Conservation (phyloP, 352 stramenopile genomes). For the Saprolegnia parasitica region DNA sequence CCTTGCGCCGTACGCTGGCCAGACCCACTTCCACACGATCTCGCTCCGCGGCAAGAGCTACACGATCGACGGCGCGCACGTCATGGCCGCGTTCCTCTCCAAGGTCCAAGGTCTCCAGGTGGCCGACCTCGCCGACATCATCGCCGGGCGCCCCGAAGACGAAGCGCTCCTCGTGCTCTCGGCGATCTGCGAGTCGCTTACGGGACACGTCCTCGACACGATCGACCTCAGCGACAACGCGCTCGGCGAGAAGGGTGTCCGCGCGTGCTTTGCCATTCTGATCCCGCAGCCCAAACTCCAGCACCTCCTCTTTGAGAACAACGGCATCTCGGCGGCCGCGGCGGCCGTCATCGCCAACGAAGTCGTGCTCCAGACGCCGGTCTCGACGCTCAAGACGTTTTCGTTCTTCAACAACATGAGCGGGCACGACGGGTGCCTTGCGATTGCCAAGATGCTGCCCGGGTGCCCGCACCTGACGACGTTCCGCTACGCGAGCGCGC, state of each 20-base stretch:
- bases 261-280: conserved; percentile 66
- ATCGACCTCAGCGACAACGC: conserved; percentile 86
- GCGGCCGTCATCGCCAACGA: conserved; percentile 57
- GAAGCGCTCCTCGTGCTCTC: conserved; percentile 85
- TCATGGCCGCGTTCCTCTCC: conserved; percentile 54
- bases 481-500: conserved; percentile 66
- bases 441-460: conserved; percentile 50
- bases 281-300: conserved; percentile 59
- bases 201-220: conserved; percentile 63
- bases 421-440: conserved; percentile 57
- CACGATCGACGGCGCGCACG: conserved; percentile 55
- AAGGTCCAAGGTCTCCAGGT: conserved; percentile 48
- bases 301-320: conserved; percentile 69
- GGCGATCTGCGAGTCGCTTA: conserved; percentile 72
- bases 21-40: conserved; percentile 39
- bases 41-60: conserved; percentile 76
- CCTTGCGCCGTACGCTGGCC: conserved; percentile 41
- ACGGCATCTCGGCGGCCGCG: conserved; percentile 67
- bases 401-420: conserved; percentile 88
- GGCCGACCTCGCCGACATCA: conserved; percentile 89
- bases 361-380: conserved; percentile 57
- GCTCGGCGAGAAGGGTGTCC: conserved; percentile 68
- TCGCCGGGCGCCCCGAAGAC: conserved; percentile 85
- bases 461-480: conserved; percentile 45
- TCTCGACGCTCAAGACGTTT: conserved; percentile 60